A percentile compares a stretch with the other conserved stretches of the same genome.
phyloP scores from a whole-genome alignment of 1,284 basidiomycete species.

The Rhodotorula mucilaginosa region DNA sequence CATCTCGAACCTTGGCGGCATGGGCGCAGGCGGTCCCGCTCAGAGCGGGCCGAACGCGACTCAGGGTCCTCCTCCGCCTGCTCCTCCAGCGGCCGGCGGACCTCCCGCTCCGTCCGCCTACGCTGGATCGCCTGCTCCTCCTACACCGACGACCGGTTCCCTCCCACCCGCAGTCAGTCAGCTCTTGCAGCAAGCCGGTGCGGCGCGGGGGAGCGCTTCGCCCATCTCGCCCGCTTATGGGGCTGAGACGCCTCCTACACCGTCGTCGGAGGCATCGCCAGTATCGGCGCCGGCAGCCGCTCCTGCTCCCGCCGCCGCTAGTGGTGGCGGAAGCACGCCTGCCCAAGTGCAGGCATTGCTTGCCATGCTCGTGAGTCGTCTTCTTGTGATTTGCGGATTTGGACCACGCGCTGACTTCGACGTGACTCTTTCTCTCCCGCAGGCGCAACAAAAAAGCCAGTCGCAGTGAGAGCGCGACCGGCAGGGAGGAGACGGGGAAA shows the following conservation, averaged over 20 bases:
- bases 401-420: too few species aligned
- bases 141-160: not conserved
- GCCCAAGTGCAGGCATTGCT: conserved; percentile 16
- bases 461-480: too few species aligned
- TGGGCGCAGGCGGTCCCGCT: not conserved
- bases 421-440: too few species aligned
- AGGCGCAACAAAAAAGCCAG: conserved; percentile 2
- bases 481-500: not conserved
- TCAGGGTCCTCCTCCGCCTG: not conserved
- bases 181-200: conserved; percentile 3
- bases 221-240: not conserved
- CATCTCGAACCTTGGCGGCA: not conserved
- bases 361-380: conserved; percentile 5
- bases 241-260: not conserved
- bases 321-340: not conserved
- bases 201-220: not conserved
- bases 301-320: not conserved
- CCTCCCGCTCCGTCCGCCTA: not conserved
- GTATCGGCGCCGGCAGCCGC: not conserved
- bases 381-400: too few species aligned
- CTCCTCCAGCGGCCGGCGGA: not conserved
- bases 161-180: conserved; percentile 1
- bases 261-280: not conserved
- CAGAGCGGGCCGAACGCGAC: not conserved
- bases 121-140: not conserved